These are phyloP conservation scores for Paracorniculantispora psalliotae DNA, from an alignment of 2,329 filamentous ascomycete species.

Conservation along the genomic window DNA sequence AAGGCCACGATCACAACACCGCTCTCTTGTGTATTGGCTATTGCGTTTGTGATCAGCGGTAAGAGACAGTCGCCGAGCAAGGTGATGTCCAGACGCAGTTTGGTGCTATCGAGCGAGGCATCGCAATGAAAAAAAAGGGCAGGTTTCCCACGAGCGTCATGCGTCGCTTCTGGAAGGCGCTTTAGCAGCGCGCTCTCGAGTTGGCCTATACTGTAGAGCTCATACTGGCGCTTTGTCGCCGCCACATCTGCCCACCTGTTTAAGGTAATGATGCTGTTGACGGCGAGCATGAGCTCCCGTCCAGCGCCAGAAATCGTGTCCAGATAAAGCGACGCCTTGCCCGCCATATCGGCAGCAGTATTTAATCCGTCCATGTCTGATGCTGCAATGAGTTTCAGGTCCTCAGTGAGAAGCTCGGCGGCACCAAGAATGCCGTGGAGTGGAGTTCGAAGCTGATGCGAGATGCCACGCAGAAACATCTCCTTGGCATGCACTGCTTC, in stretches of 20 bases:
- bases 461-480: constrained; percentile 39
- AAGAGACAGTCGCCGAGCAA: neutral
- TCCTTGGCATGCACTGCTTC: constrained; percentile 41
- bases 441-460: constrained; percentile 42
- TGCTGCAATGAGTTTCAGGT: constrained; percentile 25
- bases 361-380: neutral
- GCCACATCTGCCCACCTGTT: constrained; percentile 34
- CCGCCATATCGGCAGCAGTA: neutral
- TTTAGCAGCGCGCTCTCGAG: neutral
- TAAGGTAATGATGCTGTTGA: constrained; percentile 40
- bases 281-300: constrained; percentile 11
- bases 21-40: neutral
- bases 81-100: too few species aligned
- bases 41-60: neutral
- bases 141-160: too few species aligned
- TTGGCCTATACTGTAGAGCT: constrained; percentile 16
- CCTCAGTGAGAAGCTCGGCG: constrained; percentile 36
- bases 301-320: constrained; percentile 9
- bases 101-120: too few species aligned
- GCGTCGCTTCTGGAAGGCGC: neutral
- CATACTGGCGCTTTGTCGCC: constrained; percentile 24
- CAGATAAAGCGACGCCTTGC: constrained; percentile 20
- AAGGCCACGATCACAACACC: constrained; percentile 23
- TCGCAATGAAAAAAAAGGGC: neutral
- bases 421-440: constrained; percentile 41